Evolutionary conservation across 805 yeast species (phyloP).

Genomic region (Metschnikowia drakensbergensis): DNA sequence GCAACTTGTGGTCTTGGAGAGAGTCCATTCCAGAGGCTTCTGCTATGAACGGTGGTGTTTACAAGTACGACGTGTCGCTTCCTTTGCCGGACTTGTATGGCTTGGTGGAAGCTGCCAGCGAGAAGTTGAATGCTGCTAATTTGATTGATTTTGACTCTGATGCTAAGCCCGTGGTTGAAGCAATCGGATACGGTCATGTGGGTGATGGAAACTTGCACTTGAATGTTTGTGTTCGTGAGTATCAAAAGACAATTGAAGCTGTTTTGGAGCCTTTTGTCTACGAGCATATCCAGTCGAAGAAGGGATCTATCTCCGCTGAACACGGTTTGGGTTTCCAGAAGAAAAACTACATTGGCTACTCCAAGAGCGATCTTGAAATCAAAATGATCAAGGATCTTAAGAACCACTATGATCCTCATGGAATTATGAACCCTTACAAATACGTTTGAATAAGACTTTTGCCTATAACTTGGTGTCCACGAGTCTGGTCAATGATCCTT

Average conservation of each 20-base stretch:
- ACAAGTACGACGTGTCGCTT: conserved; percentile 92
- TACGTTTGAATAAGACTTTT: conserved; percentile 48
- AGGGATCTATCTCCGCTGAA: conserved; percentile 94
- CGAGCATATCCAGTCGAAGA: conserved; percentile 70
- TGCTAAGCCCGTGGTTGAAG: conserved; percentile 75
- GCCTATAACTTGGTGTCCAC: conserved; percentile 20
- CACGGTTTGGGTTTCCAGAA: conserved; percentile 98
- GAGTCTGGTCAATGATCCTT: conserved; percentile 31
- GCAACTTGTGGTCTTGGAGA: conserved; percentile 91
- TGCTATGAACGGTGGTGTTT: conserved; percentile 85
- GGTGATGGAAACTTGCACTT: conserved; percentile 97
- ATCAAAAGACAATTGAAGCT: conserved; percentile 72
- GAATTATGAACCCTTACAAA: conserved; percentile 92
- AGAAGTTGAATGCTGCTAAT: conserved; percentile 50
- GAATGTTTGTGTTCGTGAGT: conserved; percentile 85
- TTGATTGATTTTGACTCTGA: conserved; percentile 59
- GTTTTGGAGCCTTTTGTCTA: conserved; percentile 91
- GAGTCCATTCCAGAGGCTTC: conserved; percentile 90
- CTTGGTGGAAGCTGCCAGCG: conserved; percentile 74
- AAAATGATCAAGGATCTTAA: conserved; percentile 74
- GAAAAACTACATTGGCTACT: conserved; percentile 81
- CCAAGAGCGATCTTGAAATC: conserved; percentile 72
- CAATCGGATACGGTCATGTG: conserved; percentile 96
- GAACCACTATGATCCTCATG: conserved; percentile 82
- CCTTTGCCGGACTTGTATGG: conserved; percentile 81